Conservation (phyloP, 306 rosid species). For the Cicer yamashitae region DNA sequence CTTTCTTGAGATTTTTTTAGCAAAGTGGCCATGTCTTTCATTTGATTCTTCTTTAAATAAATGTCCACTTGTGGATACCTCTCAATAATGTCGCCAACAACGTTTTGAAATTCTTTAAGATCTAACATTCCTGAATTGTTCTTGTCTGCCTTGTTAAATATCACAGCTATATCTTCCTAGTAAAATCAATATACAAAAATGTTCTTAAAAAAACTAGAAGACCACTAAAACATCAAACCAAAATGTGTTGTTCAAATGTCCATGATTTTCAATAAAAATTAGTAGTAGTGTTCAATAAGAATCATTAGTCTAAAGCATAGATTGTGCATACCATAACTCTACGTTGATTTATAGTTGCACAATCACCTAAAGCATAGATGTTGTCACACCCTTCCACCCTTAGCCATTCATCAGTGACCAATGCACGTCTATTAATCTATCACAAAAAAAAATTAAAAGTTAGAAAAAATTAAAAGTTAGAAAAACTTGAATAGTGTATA, state of each 20-base stretch:
- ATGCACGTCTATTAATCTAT: slow-evolving; percentile 81
- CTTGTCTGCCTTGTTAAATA: slow-evolving; percentile 81
- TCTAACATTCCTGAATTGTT: slow-evolving; percentile 72
- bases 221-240: not conserved
- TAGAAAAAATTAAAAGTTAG: slow-evolving; percentile 28
- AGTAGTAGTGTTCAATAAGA: no score
- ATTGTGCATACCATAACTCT: slow-evolving; percentile 73
- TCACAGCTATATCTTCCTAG: slow-evolving; percentile 87
- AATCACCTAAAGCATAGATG: slow-evolving; percentile 92
- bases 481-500: slow-evolving; percentile 8
- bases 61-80: slow-evolving; percentile 94
- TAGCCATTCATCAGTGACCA: slow-evolving; percentile 96
- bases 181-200: not conserved
- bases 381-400: slow-evolving; percentile 84
- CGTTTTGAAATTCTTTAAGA: slow-evolving; percentile 63
- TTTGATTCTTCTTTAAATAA: slow-evolving; percentile 79
- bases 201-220: not conserved
- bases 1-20: slow-evolving; percentile 59
- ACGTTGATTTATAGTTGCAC: slow-evolving; percentile 92
- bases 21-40: slow-evolving; percentile 66
- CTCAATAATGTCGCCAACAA: slow-evolving; percentile 79
- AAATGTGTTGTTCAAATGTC: slow-evolving; percentile 11
- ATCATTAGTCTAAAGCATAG: not conserved
- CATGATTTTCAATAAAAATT: not conserved
- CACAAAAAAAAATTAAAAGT: slow-evolving; percentile 18